Base-by-base conservation (phyloP, 2,329 filamentous ascomycete genomes). In the Rasamsonia emersonii region DNA sequence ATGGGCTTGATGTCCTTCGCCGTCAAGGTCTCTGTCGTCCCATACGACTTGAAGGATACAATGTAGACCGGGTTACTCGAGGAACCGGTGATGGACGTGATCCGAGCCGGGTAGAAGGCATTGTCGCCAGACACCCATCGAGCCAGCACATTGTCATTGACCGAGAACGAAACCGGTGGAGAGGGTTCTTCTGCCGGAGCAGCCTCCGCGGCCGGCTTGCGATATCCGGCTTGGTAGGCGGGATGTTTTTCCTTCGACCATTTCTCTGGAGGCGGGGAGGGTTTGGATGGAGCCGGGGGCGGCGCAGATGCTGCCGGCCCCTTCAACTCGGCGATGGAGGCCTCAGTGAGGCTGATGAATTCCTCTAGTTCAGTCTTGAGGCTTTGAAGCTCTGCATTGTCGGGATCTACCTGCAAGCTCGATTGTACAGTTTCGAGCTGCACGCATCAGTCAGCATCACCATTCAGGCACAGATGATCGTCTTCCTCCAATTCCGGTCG, bases 1-100 rank as follows among this genome's bases (percentile, higher is more conserved):
- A 91, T 65, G 30, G 86, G 84, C 49, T 84, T 79, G 43, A 95
- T 84, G 51, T 96, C 86, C 58, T 82, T 80, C 40, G 82, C 77
- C 38, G 79, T 75, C 39, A 93, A 63, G 19, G 83, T 91, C 59
- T 94, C 86, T 27, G 81, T 85, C 14, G 74, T 86, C 30, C 57
- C 56, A 63, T 96, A 96, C 50, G 77, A 84, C 63, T 93, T 89
- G 70, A 96, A 98, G 47, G 83, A 91, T 58, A 98, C 88, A 28
- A 85, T 82, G 58, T 95, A 98, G 42, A 95, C 84, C 20, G 88
- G 89, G 32, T 85, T 83, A 25, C 78, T 82, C n/a, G 81, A 79
- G 6, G 86, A 94, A 37, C 91, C 91, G 14, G 89, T 95, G 48
- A 95, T 88, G 32, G 83, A 88, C 31, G 86, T 89, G 58, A 98